Evolutionary conservation across 2,329 filamentous ascomycete genomes (phyloP), one percentile per base, ranked within the genome.

Genomic region (Colletotrichum magnum): DNA sequence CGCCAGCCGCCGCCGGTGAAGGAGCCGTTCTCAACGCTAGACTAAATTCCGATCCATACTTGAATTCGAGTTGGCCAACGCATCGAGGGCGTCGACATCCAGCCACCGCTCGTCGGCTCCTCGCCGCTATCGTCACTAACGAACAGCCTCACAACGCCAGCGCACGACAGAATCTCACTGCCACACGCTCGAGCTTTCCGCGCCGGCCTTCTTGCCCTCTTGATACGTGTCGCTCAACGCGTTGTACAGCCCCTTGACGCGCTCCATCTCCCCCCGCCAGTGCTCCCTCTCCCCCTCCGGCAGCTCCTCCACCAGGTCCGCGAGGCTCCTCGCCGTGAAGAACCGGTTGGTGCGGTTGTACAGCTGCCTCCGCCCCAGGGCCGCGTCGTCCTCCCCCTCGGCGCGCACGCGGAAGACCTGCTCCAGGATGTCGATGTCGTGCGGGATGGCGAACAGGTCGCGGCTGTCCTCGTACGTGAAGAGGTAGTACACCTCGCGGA

Each of bases 401-500:
- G 76, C 81, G 3, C 76, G 78, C 1, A 89, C 87, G 3, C 84
- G 80, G 72, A 89, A 89, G 1, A 89, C 87, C 64, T 85, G 78
- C 74, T 87, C 79, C 54, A 89, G 73, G 63, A 89, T 89, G 57
- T 88, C 83, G 70, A 89, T 88, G 68, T 89, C 87, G 74, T 88
- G 84, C 2, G 87, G 87, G 64, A 89, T 88, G 3, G 77, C 75
- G 72, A 89, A 89, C 6, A 87, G 73, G 71, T 89, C 86, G 47
- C 87, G 79, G 59, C 84, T 88, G 74, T 89, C 87, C 75, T 88
- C 84, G 74, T 89, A 88, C 0, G 87, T 88, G 76, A 89, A 89
- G 56, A 89, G 78, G 73, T 88, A 88, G 75, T 87, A 89, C 64
- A 89, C 80, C 75, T 86, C 83, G 67, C 79, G 80, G 77, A 89